Base-by-base conservation (phyloP, 148 eudicot species). In the Chenopodium berlandieri region DNA sequence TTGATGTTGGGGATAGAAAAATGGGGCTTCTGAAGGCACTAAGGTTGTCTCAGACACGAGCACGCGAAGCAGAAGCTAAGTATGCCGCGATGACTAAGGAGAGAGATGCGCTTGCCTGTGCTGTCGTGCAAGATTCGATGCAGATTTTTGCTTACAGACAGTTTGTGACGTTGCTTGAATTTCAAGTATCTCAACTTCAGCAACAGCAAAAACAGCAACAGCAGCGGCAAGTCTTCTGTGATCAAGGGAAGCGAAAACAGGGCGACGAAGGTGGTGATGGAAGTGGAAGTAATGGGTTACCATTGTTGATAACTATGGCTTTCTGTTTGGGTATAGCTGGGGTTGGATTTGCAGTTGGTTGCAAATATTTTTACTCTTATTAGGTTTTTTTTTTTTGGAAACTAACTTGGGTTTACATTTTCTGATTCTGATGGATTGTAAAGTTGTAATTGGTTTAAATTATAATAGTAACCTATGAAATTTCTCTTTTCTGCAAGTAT, bases 1-100 rank as follows among this genome's bases (percentile, higher is more conserved):
- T 23, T 25, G 30, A 13, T 25, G 77, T 23, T 14, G 79, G 75
- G 78, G 73, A 76, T 46, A 88, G 64, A 40, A 84, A 85, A 75
- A 22, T 87, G 83, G 89, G 88, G 80, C 67, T 92, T 58, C 78
- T 89, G 81, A 92, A 87, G 82, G 95, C 93, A 2, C 54, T 92
- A 44, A 56, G 90, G 50, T 56, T 89, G 78, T 92, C 93, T 1
- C 95, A 92, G 69, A 90, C 93, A 4, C 87, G 92, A 58, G 93
- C 95, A 2, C 85, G 93, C 69, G 93, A 90, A 65, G 93, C 95
- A 0, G 95, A 90, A 81, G 87, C 82, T 40, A 89, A 81, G 62
- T 78, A 69, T 30, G 83, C 78, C 1, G 68, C 54, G 0, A 63
- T 90, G 23, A 58, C 14, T 0, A 82, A 83, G 64, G 95, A 92